A percentile compares a stretch with the other conserved stretches of the same genome.
Evolutionary conservation across 2,329 filamentous ascomycete species (phyloP).

Genomic region (Aureobasidium sp.): DNA sequence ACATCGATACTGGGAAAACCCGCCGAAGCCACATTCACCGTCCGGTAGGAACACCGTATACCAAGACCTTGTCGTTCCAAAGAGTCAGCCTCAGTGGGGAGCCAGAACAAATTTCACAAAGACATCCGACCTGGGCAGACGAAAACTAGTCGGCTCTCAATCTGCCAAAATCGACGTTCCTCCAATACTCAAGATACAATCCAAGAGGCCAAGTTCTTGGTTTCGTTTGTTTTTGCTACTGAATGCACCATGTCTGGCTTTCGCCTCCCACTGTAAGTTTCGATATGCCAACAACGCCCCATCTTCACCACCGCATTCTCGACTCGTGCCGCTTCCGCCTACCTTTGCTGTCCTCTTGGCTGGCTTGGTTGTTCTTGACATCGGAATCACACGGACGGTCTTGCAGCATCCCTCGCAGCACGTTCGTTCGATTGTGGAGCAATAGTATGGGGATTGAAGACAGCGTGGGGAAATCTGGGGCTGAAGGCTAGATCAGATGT

Average conservation of each 20-base stretch:
- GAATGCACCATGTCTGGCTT: neutral
- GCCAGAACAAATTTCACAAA: neutral
- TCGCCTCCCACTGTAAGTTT: neutral
- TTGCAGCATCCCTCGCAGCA: neutral
- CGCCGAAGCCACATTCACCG: neutral
- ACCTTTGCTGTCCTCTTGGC: neutral
- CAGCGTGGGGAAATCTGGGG: neutral
- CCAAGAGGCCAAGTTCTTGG: slow-evolving; percentile 9
- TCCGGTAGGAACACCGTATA: neutral
- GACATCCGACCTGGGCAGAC: neutral
- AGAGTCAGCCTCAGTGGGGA: neutral
- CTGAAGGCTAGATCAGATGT: neutral
- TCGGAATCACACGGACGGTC: slow-evolving; percentile 1
- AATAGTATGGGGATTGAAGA: neutral
- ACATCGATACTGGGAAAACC: neutral
- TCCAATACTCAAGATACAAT: neutral
- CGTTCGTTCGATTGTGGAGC: neutral
- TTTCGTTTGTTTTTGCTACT: neutral
- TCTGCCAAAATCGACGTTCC: neutral
- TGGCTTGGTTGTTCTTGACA: neutral
- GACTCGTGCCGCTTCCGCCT: neutral
- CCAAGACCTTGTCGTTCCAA: neutral
- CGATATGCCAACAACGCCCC: neutral
- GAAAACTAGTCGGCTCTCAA: neutral
- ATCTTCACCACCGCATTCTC: neutral